Base-by-base conservation (phyloP, 1,284 basidiomycete species). In the Apiotrichum sp. region DNA sequence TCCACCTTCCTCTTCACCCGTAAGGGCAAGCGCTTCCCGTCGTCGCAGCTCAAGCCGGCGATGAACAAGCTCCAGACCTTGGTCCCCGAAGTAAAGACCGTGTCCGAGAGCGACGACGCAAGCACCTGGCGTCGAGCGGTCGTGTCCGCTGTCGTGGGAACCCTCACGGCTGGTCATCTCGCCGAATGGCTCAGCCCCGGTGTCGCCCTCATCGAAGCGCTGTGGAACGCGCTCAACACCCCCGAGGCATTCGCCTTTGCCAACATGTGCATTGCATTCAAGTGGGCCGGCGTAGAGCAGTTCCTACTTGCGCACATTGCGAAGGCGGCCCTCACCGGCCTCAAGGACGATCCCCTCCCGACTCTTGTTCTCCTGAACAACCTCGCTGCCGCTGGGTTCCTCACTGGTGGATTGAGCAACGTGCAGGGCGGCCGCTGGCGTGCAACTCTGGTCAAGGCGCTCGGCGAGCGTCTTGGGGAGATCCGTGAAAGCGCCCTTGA, bases 11-110 rank as follows among this genome's bases (percentile, higher is more conserved):
- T 84, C 6, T 70, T 75, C 36, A 62, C 62, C 22, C 64, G 73
- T 22, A 75, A 73, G 53, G 72, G 70, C 29, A 72, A 51, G 77
- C 86, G 45, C 68, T 86, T 64, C 58, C 71, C 73, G 34, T 74
- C 83, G 35, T 59, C 77, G n/a, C 73, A 85, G 2, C 69, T 78
- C 34, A 59, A 65, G 55, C 63, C 70, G 3, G 56, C 71, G 13
- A 72, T 75, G 71, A 51, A 62, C 47, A 70, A 67, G 50, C 59
- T 75, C 1, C 61, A 64, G 50, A 34, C 48, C 5, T 49, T 67
- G 22, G 43, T 65, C 3, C 57, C 64, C 6, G 52, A 56, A n/a
- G 32, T 64, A 39, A 52, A 50, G 44, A 47, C 51, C 1, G 50
- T 55, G 6, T 42, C 44, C 10, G 22, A 22, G 22, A 49, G 54